phyloP scores from a whole-genome alignment of 2,329 filamentous ascomycete species.

The Apiospora koreana region DNA sequence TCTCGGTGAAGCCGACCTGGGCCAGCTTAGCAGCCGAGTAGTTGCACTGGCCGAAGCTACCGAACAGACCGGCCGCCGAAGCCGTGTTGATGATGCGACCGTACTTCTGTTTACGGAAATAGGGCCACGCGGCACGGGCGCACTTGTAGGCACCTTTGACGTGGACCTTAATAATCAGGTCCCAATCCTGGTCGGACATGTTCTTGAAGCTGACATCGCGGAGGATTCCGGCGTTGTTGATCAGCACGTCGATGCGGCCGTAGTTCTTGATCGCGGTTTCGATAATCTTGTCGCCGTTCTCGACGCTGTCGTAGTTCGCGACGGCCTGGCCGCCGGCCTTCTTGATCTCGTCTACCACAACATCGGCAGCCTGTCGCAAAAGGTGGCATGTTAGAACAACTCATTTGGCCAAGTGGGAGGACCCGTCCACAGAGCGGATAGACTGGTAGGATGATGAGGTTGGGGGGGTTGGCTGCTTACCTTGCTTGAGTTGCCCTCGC shows the following conservation, averaged over 20 bases:
- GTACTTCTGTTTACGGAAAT: conserved; percentile 99
- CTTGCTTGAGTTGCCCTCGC: conserved; percentile 84
- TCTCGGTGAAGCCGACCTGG: conserved; percentile 96
- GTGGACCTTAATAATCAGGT: conserved; percentile 90
- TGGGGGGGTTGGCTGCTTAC: conserved; percentile 48
- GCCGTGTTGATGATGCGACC: conserved; percentile 95
- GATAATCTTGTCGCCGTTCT: conserved; percentile 92
- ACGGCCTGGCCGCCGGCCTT: conserved; percentile 91
- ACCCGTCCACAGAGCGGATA: not conserved
- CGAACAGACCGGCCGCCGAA: conserved; percentile 93
- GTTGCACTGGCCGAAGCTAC: conserved; percentile 93
- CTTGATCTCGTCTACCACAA: conserved; percentile 81
- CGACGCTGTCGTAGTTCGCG: conserved; percentile 95
- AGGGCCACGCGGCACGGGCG: conserved; percentile 89
- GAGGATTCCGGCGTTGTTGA: conserved; percentile 97
- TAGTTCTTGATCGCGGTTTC: conserved; percentile 79
- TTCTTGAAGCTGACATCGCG: conserved; percentile 98
- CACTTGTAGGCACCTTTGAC: conserved; percentile 95
- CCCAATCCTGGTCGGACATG: conserved; percentile 97
- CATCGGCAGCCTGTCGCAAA: conserved; percentile 69
- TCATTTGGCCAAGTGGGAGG: not conserved
- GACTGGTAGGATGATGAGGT: not conserved
- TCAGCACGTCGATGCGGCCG: conserved; percentile 88
- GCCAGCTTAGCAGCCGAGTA: conserved; percentile 97
- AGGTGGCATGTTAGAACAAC: conserved; percentile 24